phyloP scores from a whole-genome alignment of 140 eudicot genomes.

The Oenanthe javanica region DNA sequence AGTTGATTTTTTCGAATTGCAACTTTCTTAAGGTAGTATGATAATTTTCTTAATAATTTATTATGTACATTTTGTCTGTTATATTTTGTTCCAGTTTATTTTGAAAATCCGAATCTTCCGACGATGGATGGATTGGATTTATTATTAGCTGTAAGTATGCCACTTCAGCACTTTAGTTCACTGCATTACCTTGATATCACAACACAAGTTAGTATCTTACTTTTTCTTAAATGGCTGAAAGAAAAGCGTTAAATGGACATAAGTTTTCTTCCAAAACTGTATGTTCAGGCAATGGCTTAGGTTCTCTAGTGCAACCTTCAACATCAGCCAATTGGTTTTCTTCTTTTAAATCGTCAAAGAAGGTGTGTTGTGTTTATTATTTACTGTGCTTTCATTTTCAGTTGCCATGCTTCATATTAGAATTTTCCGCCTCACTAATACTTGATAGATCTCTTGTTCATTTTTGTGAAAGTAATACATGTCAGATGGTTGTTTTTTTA shows the following conservation, averaged over 20 bases:
- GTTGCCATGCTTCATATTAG: background rate
- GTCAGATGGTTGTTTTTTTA: slow-evolving; percentile 1
- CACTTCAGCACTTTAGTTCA: slow-evolving; percentile 8
- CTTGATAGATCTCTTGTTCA: background rate
- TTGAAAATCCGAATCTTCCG: slow-evolving; percentile 61
- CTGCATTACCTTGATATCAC: background rate
- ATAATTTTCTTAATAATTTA: background rate
- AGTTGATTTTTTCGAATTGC: background rate
- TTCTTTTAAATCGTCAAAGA: slow-evolving; percentile 79
- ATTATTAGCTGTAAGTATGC: slow-evolving; percentile 47
- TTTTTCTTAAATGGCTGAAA: slow-evolving; percentile 33
- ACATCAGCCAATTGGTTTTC: slow-evolving; percentile 52
- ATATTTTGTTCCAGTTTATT: slow-evolving; percentile 39
- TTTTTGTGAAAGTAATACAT: background rate
- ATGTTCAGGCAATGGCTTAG: slow-evolving; percentile 29
- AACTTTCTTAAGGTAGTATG: background rate
- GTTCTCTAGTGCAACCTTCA: slow-evolving; percentile 43
- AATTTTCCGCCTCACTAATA: background rate
- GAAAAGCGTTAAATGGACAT: slow-evolving; percentile 18
- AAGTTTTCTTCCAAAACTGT: background rate
- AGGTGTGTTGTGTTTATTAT: slow-evolving; percentile 29
- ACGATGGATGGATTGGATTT: slow-evolving; percentile 65
- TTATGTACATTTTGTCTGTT: background rate
- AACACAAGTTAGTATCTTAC: background rate
- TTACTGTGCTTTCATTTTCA: background rate